Base-by-base conservation (phyloP, 257 asterid genomes). In the Cynanchum wilfordii region DNA sequence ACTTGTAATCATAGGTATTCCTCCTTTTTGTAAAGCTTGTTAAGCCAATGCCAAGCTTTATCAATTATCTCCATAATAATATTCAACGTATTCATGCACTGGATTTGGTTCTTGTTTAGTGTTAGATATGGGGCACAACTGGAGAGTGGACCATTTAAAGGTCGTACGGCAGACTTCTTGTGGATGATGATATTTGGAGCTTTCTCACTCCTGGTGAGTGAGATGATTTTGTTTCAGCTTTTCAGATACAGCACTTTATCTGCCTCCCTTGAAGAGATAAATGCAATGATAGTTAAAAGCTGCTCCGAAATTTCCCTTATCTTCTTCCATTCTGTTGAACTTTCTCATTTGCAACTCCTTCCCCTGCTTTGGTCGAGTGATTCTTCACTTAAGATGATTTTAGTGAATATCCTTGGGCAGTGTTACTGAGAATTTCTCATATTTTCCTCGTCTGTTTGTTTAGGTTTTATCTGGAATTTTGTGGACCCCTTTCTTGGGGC, bases 161-260 rank as follows among this genome's bases (percentile, higher is more conserved):
- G 96, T 72, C 98, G 98, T 76, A 90, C 98, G 62, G 96, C 99
- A 52, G 99, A 95, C 85, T 95, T 95, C 85, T 82, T 95, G 88
- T 92, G 98, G 98, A 95, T 95, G 99, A 86, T 95, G 95, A 67
- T 95, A 73, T 87, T 91, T 86, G 98, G 99, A 84, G 92, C 97
- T 70, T 57, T 92, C 71, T 73, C 94, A 49, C 69, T 91, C 70
- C 74, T 92, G 98, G 98, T 91, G 76, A 56, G 89, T 82, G 56
- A 64, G 42, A 12, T 25, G 42, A 12, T 25, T 13, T 56, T 38
- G 4, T 44, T 66, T 63, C 55, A 29, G 8, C 12, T 67, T 42
- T 59, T 66, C 27, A 33, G 38, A 49, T 36, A 20, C 22, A 49
- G 17, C 25, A 33, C 45, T 19, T 58, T 42, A 17, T 59, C 20